Evolutionary conservation across 306 rosid genomes (phyloP).

Genomic region (Gillenia trifoliata): DNA sequence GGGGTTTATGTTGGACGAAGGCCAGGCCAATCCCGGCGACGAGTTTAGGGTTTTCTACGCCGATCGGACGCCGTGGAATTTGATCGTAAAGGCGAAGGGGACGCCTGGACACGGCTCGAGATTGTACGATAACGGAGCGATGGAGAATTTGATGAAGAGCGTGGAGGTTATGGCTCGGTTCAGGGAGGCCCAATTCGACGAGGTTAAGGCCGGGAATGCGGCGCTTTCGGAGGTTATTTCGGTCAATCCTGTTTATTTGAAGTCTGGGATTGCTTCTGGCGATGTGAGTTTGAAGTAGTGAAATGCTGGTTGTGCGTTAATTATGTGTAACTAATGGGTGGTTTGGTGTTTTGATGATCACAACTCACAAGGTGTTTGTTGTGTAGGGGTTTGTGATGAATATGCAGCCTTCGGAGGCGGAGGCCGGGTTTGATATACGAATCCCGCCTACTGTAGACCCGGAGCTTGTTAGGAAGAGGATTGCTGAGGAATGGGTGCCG

Average conservation of each 20-base stretch:
- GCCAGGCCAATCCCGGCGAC: conserved; percentile 69
- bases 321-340: not conserved
- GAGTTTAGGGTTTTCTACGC: conserved; percentile 75
- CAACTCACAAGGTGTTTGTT: not conserved
- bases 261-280: conserved; percentile 55
- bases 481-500: conserved; percentile 85
- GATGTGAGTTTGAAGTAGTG: conserved; percentile 39
- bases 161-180: conserved; percentile 53
- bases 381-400: conserved; percentile 84
- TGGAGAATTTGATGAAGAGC: conserved; percentile 93
- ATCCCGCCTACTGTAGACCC: conserved; percentile 65
- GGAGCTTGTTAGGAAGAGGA: conserved; percentile 54
- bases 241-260: conserved; percentile 76
- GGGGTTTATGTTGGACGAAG: conserved; percentile 80
- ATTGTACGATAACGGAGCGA: conserved; percentile 69
- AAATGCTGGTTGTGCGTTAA: not conserved
- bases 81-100: conserved; percentile 62
- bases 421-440: conserved; percentile 79
- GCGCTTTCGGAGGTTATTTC: conserved; percentile 70
- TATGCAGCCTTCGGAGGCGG: conserved; percentile 89
- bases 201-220: conserved; percentile 74
- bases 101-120: conserved; percentile 72
- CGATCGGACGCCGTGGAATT: conserved; percentile 69
- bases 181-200: conserved; percentile 74
- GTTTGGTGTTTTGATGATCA: not conserved